Base-by-base conservation (phyloP, 176 grass and related monocot species). In the Zea mays region DNA sequence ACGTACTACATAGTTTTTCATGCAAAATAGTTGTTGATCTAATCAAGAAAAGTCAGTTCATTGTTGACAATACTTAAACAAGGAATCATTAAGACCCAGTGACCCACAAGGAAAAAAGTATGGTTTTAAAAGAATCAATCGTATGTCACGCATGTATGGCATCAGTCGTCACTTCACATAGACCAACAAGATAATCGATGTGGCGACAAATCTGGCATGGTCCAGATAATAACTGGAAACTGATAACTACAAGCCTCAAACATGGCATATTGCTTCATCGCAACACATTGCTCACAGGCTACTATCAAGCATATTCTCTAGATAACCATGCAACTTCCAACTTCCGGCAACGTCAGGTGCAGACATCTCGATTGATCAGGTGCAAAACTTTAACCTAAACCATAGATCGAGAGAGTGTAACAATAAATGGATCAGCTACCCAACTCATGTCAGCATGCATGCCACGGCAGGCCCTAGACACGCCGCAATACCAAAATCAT, bases 391-490 rank as follows among this genome's bases (percentile, higher is more conserved):
- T 48, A 79, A 10, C 11, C 8, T 45, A 20, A 64, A 44, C 62
- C 8, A 74, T 44, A 17, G 68, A 55, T 46, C 5, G 19, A 33
- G 35, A 78, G 5, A 61, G 36, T 27, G 67, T 65, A 45, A 10
- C 8, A 17, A n/a, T 1, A 59, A 81, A 68, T 76, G 72, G 54
- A 48, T 67, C 5, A 19, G 16, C 59, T 62, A 5, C 7, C 46
- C 36, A 82, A 33, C 27, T 71, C 73, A 17, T 27, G 7, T 49
- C 75, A 72, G 48, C 79, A 65, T 72, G 48, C 79, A 65, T 72
- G 62, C 60, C 33, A 52, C 17, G n/a, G 45, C 16, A 86, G 71
- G 56, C 55, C 79, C 12, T 45, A 46, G 1, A 27, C 5, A 19
- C 11, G 52, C 51, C 17, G 0, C 54, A 56, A 20, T 56, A 20